Percentiles rank a stretch among this genome's conserved stretches.
Evolutionary conservation across 78 protist genomes (phyloP).

Genomic region (Tieghemostelium lacteum): DNA sequence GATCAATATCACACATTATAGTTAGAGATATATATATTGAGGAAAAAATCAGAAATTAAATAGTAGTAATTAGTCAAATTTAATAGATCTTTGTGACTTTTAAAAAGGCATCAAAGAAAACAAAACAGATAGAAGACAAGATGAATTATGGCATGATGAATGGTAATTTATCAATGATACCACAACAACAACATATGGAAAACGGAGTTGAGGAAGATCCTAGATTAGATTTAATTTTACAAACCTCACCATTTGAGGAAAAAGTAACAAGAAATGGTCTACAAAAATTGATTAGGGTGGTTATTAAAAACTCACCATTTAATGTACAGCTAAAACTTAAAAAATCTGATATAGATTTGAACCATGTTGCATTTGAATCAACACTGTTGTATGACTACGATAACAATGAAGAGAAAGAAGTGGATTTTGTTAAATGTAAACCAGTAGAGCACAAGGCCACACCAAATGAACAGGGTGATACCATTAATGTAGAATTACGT

Average conservation of each 20-base stretch:
- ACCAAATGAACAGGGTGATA: conserved; percentile 70
- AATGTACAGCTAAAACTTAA: conserved; percentile 54
- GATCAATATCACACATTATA: no score
- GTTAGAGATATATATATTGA: no score
- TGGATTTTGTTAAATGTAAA: conserved; percentile 73
- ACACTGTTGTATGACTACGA: conserved; percentile 59
- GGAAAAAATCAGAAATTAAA: no score
- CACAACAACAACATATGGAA: conserved; percentile 1
- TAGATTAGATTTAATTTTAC: conserved; percentile 37
- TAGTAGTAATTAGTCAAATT: no score
- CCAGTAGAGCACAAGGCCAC: conserved; percentile 78
- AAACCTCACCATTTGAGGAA: conserved; percentile 79
- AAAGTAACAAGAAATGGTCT: conserved; percentile 68
- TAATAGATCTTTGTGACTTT: no score
- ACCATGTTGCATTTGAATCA: conserved; percentile 75
- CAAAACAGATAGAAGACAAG: no score
- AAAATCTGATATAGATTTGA: conserved; percentile 55
- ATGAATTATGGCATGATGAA: no score
- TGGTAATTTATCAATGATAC: not conserved
- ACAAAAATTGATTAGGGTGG: conserved; percentile 72
- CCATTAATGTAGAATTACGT: conserved; percentile 51
- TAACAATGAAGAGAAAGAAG: conserved; percentile 60
- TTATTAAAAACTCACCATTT: conserved; percentile 78
- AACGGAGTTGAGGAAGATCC: not conserved
- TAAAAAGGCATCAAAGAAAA: no score